Conservation (phyloP, 2,329 filamentous ascomycete species). For the Aspergillus luchuensis region DNA sequence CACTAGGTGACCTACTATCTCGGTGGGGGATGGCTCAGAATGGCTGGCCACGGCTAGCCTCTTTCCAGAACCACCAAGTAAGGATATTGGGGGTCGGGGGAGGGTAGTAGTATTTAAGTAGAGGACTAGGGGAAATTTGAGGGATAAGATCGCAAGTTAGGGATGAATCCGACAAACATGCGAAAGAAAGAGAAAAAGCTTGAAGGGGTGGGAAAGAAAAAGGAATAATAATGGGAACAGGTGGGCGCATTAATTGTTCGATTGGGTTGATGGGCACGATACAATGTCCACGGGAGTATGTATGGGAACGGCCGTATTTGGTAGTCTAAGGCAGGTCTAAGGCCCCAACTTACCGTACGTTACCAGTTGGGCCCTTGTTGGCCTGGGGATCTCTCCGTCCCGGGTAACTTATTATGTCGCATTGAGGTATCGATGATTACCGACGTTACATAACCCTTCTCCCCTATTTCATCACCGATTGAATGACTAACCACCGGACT, state of each 20-base stretch:
- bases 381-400: conserved; percentile 1
- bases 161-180: conserved; percentile 15
- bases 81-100: conserved; percentile 4
- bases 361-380: neutral
- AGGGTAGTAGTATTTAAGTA: neutral
- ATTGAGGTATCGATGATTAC: neutral
- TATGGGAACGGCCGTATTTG: neutral
- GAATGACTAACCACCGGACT: neutral
- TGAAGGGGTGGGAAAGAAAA: neutral
- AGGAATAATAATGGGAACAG: conserved; percentile 3
- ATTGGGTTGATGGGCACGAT: conserved; percentile 6
- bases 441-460: neutral
- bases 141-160: conserved; percentile 15
- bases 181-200: neutral
- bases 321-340: neutral
- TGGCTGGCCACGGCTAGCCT: conserved; percentile 16
- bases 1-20: conserved; percentile 14
- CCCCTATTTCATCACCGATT: neutral
- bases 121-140: neutral
- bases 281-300: neutral
- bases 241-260: conserved; percentile 1
- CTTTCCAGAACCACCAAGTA: conserved; percentile 6
- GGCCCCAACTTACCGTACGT: neutral
- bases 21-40: conserved; percentile 17
- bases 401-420: neutral